phyloP scores from a whole-genome alignment of 164 flowering plant genomes.

The Tetracentron sinense region DNA sequence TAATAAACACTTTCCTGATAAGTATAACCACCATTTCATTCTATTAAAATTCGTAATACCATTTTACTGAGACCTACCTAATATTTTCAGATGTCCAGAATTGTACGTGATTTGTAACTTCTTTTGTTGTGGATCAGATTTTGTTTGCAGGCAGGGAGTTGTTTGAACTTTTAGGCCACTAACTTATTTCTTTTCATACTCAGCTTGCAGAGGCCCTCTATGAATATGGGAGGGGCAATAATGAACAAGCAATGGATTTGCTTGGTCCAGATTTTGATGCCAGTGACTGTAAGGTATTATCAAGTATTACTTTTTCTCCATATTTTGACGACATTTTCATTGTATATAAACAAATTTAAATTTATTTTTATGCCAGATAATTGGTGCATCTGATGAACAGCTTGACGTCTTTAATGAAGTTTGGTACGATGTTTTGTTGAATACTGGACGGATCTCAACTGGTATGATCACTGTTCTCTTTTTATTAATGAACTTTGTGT shows the following conservation, averaged over 20 bases:
- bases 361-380: conserved; percentile 34
- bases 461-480: conserved; percentile 37
- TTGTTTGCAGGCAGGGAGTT: too few relatives aligned
- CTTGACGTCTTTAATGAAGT: conserved; percentile 84
- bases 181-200: conserved; percentile 5
- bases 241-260: conserved; percentile 43
- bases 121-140: too few relatives aligned
- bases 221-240: conserved; percentile 62
- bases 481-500: background rate
- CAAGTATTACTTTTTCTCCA: background rate
- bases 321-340: background rate
- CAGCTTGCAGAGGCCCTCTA: conserved; percentile 87
- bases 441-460: conserved; percentile 39
- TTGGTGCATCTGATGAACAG: conserved; percentile 92
- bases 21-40: too few relatives aligned
- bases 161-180: too few relatives aligned
- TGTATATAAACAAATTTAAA: background rate
- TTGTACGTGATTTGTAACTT: too few relatives aligned
- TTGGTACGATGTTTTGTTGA: conserved; percentile 53
- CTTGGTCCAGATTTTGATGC: conserved; percentile 76
- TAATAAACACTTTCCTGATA: too few relatives aligned
- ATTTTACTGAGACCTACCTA: too few relatives aligned
- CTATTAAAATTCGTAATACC: too few relatives aligned
- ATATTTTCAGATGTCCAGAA: too few relatives aligned
- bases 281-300: conserved; percentile 55